Evolutionary conservation across 345 rosid species (phyloP), one percentile per base, ranked within the genome.

Genomic region (Zanthoxylum bungeanum): DNA sequence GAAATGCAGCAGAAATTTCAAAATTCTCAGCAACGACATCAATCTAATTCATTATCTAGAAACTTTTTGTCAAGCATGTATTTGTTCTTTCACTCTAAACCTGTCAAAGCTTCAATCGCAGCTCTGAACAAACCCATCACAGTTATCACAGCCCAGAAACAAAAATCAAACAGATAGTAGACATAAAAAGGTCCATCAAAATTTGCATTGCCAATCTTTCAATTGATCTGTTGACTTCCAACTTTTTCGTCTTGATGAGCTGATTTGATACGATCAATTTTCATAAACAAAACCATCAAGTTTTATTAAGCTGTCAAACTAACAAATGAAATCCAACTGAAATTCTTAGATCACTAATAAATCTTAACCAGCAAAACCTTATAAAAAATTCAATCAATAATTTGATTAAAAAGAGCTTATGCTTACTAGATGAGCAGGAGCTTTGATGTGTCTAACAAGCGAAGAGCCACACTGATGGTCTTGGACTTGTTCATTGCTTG

Each of bases 391-490:
- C n/a, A n/a, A n/a, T n/a, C n/a, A 17, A 39, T 42, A 25, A 53
- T 52, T 24, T 10, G 53, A 39, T 55, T 40, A 7, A 22, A n/a
- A 30, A 59, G 34, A 59, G 33, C 57, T 69, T 68, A 82, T 80
- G 33, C 57, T 75, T 68, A 82, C 85, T 1, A 73, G 82, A 74
- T 46, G 80, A 24, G 76, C 74, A 1, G 80, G 85, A 66, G 85
- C 85, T 73, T 68, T 82, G 78, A 79, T 76, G 78, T 82, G 85
- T 56, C 76, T 82, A 30, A 71, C 76, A 31, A 82, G 82, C 39
- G 80, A 71, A 37, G 85, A 78, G 76, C 80, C 76, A 56, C 85
- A 82, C 85, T 82, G 85, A 24, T 82, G 34, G 34, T 73, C 85
- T 6, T 65, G 62, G 39, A 78, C 76, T n/a, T n/a, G n/a, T n/a